Conservation (phyloP, 306 rosid species). For the Vigna trinervia region DNA sequence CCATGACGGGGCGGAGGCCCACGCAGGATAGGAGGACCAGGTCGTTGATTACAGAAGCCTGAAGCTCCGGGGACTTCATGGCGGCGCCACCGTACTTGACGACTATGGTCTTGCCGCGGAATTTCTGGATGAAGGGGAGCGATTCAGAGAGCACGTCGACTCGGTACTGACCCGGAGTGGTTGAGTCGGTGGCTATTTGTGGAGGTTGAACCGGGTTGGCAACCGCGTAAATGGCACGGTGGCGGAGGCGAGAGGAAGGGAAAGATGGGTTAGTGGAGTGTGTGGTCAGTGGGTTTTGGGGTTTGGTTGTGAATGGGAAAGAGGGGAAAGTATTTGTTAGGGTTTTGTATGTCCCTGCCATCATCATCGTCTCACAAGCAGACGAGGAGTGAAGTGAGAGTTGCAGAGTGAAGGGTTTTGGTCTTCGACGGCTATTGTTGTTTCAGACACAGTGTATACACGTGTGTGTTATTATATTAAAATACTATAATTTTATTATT, state of each 20-base stretch:
- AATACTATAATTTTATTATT: too few relatives aligned
- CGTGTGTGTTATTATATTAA: too few relatives aligned
- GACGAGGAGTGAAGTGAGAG: background rate
- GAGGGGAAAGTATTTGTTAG: constrained; percentile 42
- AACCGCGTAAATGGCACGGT: constrained; percentile 26
- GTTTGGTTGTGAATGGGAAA: constrained; percentile 40
- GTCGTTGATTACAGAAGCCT: constrained; percentile 88
- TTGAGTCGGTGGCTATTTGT: background rate
- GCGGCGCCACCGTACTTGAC: constrained; percentile 98
- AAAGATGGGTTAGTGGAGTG: constrained; percentile 16
- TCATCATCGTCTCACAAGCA: constrained; percentile 53
- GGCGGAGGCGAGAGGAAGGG: constrained; percentile 28
- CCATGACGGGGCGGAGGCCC: constrained; percentile 83
- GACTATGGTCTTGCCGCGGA: constrained; percentile 89
- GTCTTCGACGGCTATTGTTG: background rate
- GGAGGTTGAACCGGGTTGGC: constrained; percentile 40
- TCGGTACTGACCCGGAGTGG: constrained; percentile 72
- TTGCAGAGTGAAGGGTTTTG: constrained; percentile 1
- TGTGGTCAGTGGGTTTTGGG: constrained; percentile 29
- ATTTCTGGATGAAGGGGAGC: constrained; percentile 93
- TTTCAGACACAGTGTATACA: background rate
- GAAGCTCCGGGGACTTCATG: constrained; percentile 82
- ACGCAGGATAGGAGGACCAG: constrained; percentile 92
- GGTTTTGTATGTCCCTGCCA: constrained; percentile 57
- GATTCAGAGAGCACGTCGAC: constrained; percentile 94